Percentiles rank a stretch among this genome's conserved stretches.
These are phyloP conservation scores for Curvularia verruculosa DNA, from an alignment of 2,329 filamentous ascomycete species.

Conservation along the genomic window DNA sequence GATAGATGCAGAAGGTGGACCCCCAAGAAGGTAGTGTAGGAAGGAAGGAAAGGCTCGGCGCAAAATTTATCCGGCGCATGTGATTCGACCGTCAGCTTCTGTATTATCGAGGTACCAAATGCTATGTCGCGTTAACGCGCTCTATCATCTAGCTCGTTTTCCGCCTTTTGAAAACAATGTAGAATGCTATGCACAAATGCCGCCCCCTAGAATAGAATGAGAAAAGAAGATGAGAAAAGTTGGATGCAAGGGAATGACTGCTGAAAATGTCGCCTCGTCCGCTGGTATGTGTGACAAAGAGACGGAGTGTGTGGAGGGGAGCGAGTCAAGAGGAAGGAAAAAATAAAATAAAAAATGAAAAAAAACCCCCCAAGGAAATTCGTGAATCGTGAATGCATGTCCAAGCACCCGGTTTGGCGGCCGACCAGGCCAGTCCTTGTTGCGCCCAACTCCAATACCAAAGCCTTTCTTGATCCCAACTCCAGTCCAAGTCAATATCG, in stretches of 20 bases:
- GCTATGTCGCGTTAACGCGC: conserved; percentile 23
- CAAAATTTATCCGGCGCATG: conserved; percentile 27
- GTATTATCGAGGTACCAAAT: conserved; percentile 21
- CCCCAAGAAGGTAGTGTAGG: conserved; percentile 2
- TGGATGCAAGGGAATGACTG: conserved; percentile 23
- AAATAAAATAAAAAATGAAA: conserved; percentile 30
- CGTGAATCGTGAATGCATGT: conserved; percentile 42
- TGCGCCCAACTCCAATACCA: conserved; percentile 44
- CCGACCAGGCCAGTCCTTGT: conserved; percentile 19
- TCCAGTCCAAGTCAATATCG: conserved; percentile 28
- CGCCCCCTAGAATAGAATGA: conserved; percentile 21
- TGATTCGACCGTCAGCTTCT: conserved; percentile 29
- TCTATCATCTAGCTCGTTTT: conserved; percentile 33
- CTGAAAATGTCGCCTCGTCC: conserved; percentile 6
- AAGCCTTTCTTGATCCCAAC: conserved; percentile 30
- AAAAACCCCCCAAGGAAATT: no score
- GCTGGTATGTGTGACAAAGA: no score
- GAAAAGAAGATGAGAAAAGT: conserved; percentile 3
- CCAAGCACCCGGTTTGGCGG: conserved; percentile 31
- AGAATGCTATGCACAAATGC: conserved; percentile 31
- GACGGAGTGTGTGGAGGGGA: conserved; percentile 9
- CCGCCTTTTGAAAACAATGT: conserved; percentile 25
- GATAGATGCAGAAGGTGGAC: conserved; percentile 8
- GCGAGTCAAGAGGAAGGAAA: conserved; percentile 17
- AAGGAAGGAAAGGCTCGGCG: conserved; percentile 21